phyloP scores from a whole-genome alignment of 2,329 filamentous ascomycete genomes.

The Talaromyces atroroseus region DNA sequence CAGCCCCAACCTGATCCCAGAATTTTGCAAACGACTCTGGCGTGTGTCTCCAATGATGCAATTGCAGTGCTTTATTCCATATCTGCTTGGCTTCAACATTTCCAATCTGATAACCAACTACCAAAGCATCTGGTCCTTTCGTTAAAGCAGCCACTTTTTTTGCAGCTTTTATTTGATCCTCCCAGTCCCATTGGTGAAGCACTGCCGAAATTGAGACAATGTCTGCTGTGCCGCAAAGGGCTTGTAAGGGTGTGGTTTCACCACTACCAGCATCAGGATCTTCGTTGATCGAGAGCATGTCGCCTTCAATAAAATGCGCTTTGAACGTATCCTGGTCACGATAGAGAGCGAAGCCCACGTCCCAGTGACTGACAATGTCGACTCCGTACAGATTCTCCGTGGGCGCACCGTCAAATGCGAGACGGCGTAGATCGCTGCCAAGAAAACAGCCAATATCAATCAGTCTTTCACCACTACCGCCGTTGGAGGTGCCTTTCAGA shows the following conservation, averaged over 20 bases:
- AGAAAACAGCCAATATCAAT: slow-evolving; percentile 9
- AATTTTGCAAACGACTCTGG: slow-evolving; percentile 47
- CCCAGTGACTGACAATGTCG: slow-evolving; percentile 49
- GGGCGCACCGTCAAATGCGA: slow-evolving; percentile 45
- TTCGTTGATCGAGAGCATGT: slow-evolving; percentile 29
- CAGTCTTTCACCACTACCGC: background rate
- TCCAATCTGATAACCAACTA: slow-evolving; percentile 22
- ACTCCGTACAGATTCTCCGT: slow-evolving; percentile 46
- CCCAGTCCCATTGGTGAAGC: slow-evolving; percentile 38
- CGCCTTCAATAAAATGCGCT: slow-evolving; percentile 46
- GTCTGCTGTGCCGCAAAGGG: slow-evolving; percentile 24
- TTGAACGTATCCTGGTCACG: slow-evolving; percentile 48
- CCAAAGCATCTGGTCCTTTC: slow-evolving; percentile 19
- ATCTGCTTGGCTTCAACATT: slow-evolving; percentile 13
- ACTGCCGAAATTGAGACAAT: slow-evolving; percentile 39
- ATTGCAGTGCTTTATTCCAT: background rate
- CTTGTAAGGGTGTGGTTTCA: background rate
- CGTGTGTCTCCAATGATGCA: slow-evolving; percentile 44
- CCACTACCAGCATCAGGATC: background rate
- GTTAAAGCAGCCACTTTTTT: slow-evolving; percentile 30
- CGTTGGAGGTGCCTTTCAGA: background rate
- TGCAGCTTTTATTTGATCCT: slow-evolving; percentile 26
- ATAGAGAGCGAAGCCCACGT: slow-evolving; percentile 61
- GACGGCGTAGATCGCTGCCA: slow-evolving; percentile 8
- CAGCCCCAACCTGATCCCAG: slow-evolving; percentile 50